A percentile compares a stretch with the other conserved stretches of the same genome.
Conservation (phyloP, 768 basidiomycete genomes). For the Suillus fuscotomentosus region DNA sequence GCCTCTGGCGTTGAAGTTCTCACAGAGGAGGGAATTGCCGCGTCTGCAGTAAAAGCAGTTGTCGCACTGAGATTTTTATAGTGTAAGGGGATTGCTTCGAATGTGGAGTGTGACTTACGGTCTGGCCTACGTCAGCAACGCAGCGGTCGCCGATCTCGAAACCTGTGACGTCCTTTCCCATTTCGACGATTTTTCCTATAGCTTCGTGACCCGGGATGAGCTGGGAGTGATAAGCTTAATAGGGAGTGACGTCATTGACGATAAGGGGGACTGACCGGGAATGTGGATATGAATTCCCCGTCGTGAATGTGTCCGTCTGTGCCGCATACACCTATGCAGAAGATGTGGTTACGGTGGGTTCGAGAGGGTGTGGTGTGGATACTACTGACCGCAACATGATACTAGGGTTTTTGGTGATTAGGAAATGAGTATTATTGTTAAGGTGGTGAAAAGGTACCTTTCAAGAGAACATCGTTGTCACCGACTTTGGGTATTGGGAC, state of each 20-base stretch:
- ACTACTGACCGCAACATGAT: constrained; percentile 2
- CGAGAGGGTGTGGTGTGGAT: neutral
- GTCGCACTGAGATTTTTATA: constrained; percentile 54
- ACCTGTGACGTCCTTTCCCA: constrained; percentile 78
- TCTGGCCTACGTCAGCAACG: constrained; percentile 77
- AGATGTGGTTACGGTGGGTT: neutral
- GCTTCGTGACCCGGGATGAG: constrained; percentile 76
- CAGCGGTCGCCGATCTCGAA: constrained; percentile 79
- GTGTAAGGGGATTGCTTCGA: constrained; percentile 2
- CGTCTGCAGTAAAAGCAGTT: constrained; percentile 86
- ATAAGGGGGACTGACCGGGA: constrained; percentile 37
- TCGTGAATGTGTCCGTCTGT: constrained; percentile 65
- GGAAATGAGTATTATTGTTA: neutral
- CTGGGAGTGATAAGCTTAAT: constrained; percentile 29
- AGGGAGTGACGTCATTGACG: constrained; percentile 18
- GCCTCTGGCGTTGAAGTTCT: constrained; percentile 79
- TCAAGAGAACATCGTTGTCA: constrained; percentile 73
- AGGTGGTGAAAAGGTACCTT: constrained; percentile 41
- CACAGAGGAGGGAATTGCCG: constrained; percentile 80
- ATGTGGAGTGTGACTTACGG: constrained; percentile 41
- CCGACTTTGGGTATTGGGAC: constrained; percentile 66
- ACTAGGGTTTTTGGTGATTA: neutral
- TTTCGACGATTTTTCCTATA: constrained; percentile 68
- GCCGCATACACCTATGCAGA: constrained; percentile 49
- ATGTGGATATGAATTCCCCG: constrained; percentile 64